Base-by-base conservation (phyloP, 352 stramenopile genomes). In the Phytophthora chlamydospora region DNA sequence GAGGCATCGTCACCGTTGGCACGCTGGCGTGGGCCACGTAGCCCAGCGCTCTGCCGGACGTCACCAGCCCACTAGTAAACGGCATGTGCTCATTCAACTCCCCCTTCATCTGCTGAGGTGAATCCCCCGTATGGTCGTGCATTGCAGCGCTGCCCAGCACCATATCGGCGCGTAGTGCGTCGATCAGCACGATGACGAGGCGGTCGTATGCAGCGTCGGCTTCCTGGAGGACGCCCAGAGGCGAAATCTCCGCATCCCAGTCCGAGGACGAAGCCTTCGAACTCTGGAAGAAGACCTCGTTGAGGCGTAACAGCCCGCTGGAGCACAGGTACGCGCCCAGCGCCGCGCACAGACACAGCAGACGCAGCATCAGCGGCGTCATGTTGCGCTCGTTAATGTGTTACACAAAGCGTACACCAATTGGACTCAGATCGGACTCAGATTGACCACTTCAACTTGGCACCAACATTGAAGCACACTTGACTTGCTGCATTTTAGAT, bases 1-100 rank as follows among this genome's bases (percentile, higher is more conserved):
- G 75, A 39, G 89, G 89, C 89, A 97, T 97, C 19, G 89, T 97
- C 46, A 97, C 89, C 4, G 89, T 97, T 6, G 89, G 89, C 5
- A 94, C 77, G 58, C 83, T 91, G 11, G 89, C 89, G 49, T 94
- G 75, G 10, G 77, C 85, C 7, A 97, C 71, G 62, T 90, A 97
- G 4, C 77, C 82, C 6, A 90, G 62, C 34, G 84, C 85, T 27
- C 44, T n/a, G 0, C 82, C 79, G 0, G 72, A 76, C 2, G 51
- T 62, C 7, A 93, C 71, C 1, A 93, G 68, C 0, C 52, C 39
- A 10, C 73, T 74, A 3, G 84, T 86, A 61, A 85, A 92, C 29
- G 78, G 80, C 80, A 95, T 95, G 45, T 90, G 51, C 11, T 41
- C 64, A 29, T 78, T 89, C 8, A 95, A 68, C 32, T 96, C 83